These are phyloP conservation scores for Globisporangium irregulare DNA, from an alignment of 352 stramenopile species.

Conservation along the genomic window DNA sequence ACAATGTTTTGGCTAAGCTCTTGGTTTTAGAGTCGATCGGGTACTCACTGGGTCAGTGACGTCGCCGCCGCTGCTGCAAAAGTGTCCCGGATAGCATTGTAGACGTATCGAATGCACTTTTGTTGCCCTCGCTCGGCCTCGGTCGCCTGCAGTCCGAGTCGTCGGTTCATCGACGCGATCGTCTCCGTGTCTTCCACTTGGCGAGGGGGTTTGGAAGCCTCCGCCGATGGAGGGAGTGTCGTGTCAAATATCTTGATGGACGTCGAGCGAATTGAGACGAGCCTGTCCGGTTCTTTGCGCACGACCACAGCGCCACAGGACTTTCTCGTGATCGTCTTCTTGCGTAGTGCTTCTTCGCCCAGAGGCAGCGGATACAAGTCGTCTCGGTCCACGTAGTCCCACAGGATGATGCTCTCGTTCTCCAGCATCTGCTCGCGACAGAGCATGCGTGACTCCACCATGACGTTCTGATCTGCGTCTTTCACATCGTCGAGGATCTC, in stretches of 20 bases:
- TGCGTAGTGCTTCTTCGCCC: constrained; percentile 11
- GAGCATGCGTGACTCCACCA: constrained; percentile 57
- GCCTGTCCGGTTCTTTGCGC: constrained; percentile 32
- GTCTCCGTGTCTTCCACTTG: constrained; percentile 28
- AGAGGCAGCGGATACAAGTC: constrained; percentile 34
- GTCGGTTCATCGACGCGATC: constrained; percentile 30
- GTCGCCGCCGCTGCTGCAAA: constrained; percentile 3
- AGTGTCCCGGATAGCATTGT: constrained; percentile 33
- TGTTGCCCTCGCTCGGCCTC: constrained; percentile 48
- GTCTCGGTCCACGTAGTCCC: constrained; percentile 73
- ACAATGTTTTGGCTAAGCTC: not conserved
- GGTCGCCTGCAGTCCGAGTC: constrained; percentile 50
- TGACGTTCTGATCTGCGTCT: constrained; percentile 29
- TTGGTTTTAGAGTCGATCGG: not conserved
- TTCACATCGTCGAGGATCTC: constrained; percentile 29
- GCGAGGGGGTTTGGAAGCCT: not conserved
- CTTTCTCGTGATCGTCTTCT: constrained; percentile 41
- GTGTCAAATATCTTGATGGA: constrained; percentile 58
- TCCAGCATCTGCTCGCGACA: constrained; percentile 34
- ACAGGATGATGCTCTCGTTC: constrained; percentile 43
- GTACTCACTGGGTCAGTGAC: not conserved
- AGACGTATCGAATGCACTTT: constrained; percentile 53
- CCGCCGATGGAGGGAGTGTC: constrained; percentile 21
- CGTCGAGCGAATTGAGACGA: constrained; percentile 57
- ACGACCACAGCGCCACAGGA: constrained; percentile 48